These are phyloP conservation scores for Micractinium sp. DNA, from an alignment of 139 green algal genomes.

Conservation along the genomic window DNA sequence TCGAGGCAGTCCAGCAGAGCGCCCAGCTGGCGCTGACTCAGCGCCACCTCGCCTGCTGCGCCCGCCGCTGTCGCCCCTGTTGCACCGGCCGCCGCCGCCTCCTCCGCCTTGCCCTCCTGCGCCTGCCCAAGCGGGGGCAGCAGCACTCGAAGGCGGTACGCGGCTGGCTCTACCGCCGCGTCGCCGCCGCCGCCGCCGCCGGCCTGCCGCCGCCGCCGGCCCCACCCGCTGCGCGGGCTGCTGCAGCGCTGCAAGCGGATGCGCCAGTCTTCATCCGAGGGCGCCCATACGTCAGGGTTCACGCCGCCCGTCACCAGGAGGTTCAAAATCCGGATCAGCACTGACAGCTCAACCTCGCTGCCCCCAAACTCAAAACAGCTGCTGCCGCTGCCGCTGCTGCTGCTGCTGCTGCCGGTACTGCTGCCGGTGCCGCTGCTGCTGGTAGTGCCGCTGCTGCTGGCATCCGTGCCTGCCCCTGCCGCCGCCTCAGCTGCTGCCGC, in stretches of 20 bases:
- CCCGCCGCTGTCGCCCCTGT: background rate
- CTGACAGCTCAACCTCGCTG: background rate
- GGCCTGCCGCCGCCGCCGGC: background rate
- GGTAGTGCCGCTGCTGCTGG: background rate
- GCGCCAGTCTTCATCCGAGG: background rate
- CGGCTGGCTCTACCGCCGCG: background rate
- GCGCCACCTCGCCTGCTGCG: background rate
- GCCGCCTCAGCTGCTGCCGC: background rate
- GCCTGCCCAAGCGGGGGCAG: background rate
- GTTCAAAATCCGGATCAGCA: background rate
- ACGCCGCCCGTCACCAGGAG: background rate
- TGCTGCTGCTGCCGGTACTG: background rate
- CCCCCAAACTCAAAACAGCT: background rate
- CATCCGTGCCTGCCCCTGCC: background rate
- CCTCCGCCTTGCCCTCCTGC: background rate
- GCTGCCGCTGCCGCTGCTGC: background rate
- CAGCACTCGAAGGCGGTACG: background rate
- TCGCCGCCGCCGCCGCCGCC: background rate
- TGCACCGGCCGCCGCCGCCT: background rate
- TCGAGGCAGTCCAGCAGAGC: slow-evolving; percentile 22
- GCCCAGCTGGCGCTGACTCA: slow-evolving; percentile 18
- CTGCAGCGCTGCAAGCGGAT: slow-evolving; percentile 3
- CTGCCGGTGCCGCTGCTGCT: background rate
- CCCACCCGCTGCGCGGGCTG: background rate
- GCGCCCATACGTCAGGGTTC: background rate